These are phyloP conservation scores for Stephania yunnanensis DNA, from an alignment of 164 flowering plant species.

Conservation along the genomic window DNA sequence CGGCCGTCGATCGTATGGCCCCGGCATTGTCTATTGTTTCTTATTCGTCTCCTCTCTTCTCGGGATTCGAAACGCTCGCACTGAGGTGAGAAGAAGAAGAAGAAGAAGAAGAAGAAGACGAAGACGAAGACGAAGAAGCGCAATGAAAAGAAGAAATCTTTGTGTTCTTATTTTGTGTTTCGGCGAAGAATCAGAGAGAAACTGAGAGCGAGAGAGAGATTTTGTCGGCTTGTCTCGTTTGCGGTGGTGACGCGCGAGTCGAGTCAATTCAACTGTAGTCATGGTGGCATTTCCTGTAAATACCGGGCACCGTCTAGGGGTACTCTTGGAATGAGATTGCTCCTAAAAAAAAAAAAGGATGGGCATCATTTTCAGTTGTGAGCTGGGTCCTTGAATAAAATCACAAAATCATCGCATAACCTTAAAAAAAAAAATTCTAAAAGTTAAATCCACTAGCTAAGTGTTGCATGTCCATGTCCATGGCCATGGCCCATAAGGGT, in stretches of 20 bases:
- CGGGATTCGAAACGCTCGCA: too few relatives aligned
- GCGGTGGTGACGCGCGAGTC: not conserved
- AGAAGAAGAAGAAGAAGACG: not conserved
- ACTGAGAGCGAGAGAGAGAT: not conserved
- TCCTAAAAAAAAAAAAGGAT: too few relatives aligned
- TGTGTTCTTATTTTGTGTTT: not conserved
- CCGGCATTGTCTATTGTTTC: slow-evolving; percentile 22
- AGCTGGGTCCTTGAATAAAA: too few relatives aligned
- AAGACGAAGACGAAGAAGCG: not conserved
- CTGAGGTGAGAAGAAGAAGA: not conserved
- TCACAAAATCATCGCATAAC: too few relatives aligned
- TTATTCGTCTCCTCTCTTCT: slow-evolving; percentile 2
- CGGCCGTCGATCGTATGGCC: slow-evolving; percentile 35
- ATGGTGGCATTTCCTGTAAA: not conserved
- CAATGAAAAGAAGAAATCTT: not conserved
- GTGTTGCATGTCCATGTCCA: too few relatives aligned
- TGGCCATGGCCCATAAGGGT: too few relatives aligned
- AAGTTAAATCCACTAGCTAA: too few relatives aligned
- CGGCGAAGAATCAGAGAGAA: not conserved
- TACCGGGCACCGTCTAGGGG: not conserved
- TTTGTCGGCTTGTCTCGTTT: not conserved
- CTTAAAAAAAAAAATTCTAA: too few relatives aligned
- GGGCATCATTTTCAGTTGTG: too few relatives aligned
- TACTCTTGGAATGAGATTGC: not conserved
- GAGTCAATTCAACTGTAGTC: not conserved